These are phyloP conservation scores for Colletotrichum neosansevieriae DNA, from an alignment of 2,329 filamentous ascomycete genomes.

Conservation along the genomic window DNA sequence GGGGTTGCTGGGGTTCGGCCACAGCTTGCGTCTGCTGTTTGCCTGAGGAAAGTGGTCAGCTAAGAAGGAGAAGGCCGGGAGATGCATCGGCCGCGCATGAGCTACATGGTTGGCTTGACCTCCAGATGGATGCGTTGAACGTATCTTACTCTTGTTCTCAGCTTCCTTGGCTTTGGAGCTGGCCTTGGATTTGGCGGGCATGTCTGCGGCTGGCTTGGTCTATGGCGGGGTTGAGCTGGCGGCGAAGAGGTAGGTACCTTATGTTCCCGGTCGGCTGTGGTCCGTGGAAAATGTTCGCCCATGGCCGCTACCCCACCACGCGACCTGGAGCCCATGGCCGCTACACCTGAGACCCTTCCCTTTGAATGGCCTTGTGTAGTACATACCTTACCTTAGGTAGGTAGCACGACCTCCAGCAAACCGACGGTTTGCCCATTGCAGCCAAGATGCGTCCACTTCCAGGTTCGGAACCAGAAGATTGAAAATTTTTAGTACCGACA, in stretches of 20 bases:
- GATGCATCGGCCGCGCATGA: background rate
- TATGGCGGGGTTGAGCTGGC: conserved; percentile 40
- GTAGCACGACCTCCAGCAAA: background rate
- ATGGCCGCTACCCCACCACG: conserved; percentile 33
- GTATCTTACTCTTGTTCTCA: conserved; percentile 39
- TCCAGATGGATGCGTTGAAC: conserved; percentile 33
- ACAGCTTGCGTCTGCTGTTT: conserved; percentile 44
- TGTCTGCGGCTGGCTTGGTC: conserved; percentile 42
- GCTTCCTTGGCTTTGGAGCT: conserved; percentile 49
- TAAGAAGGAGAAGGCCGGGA: conserved; percentile 26
- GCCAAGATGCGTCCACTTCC: background rate
- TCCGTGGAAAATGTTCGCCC: conserved; percentile 36
- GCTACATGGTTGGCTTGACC: conserved; percentile 2
- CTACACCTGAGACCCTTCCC: conserved; percentile 1
- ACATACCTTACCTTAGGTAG: too few relatives aligned
- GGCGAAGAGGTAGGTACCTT: conserved; percentile 23
- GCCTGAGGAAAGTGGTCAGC: conserved; percentile 36
- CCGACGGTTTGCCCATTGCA: background rate
- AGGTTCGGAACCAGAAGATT: background rate
- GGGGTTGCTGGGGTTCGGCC: conserved; percentile 44
- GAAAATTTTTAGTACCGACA: conserved; percentile 19
- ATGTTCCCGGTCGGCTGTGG: conserved; percentile 12
- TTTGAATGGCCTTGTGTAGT: background rate
- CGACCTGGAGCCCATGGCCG: background rate
- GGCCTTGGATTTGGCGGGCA: conserved; percentile 54